A percentile compares a stretch with the other conserved stretches of the same genome.
These are phyloP conservation scores for Gymnopilus dilepis DNA, from an alignment of 768 basidiomycete genomes.

Conservation along the genomic window DNA sequence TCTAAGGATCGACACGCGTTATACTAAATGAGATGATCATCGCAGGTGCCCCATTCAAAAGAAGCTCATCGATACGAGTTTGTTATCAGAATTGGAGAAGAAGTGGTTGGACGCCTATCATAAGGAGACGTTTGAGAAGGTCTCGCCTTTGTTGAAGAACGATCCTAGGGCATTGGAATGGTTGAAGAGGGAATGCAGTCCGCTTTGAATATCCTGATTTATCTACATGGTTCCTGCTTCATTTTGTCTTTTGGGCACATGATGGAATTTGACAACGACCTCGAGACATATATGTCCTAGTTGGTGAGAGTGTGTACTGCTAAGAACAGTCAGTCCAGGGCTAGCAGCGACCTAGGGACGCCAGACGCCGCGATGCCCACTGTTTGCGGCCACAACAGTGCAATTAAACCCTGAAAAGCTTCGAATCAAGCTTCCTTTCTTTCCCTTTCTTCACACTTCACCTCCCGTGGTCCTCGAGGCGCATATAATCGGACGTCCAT, in stretches of 20 bases:
- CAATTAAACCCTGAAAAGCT: background rate
- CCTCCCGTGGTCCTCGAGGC: background rate
- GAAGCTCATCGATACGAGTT: constrained; percentile 67
- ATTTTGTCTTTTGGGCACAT: background rate
- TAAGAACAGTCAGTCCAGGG: no score
- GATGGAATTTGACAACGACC: no score
- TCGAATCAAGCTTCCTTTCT: constrained; percentile 1
- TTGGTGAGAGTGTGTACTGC: no score
- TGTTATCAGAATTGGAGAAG: constrained; percentile 71
- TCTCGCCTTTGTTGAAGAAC: constrained; percentile 70
- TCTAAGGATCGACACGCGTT: background rate
- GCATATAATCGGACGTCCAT: background rate
- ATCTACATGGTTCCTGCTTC: background rate
- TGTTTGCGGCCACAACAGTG: background rate
- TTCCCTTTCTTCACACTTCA: constrained; percentile 12
- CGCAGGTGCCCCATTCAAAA: constrained; percentile 86
- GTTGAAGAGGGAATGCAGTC: constrained; percentile 65
- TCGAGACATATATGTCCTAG: no score
- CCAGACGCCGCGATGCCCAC: no score
- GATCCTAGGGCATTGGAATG: constrained; percentile 64
- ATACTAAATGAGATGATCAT: constrained; percentile 10
- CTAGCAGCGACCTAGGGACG: no score
- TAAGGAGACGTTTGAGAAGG: constrained; percentile 71
- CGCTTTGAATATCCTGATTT: constrained; percentile 30
- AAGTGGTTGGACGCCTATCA: constrained; percentile 89